Evolutionary conservation across 495 filamentous ascomycete genomes (phyloP), one percentile per base, ranked within the genome.

Genomic region (Echria macrotheca): DNA sequence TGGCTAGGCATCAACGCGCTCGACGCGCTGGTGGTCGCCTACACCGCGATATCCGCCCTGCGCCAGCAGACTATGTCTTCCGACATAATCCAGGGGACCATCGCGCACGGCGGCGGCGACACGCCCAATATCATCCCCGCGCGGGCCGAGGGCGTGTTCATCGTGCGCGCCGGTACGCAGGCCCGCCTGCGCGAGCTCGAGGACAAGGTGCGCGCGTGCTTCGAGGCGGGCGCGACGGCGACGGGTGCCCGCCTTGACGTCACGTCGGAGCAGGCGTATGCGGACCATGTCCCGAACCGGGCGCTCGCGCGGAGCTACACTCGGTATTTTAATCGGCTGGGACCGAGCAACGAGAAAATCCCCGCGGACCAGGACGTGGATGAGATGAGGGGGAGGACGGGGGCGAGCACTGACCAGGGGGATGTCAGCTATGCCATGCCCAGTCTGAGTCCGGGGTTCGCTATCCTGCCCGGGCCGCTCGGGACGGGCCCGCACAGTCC

Each of bases 1-100:
- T 85, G 82, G 81, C 65, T 76, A 5, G 79, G 79, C 0, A 69
- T 83, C 44, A 86, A 86, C 48, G 81, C 81, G 0, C 72, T 84
- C 6, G 81, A 84, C 53, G 81, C 80, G 1, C 55, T 84, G 15
- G 69, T 85, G 9, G 67, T 70, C 0, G 74, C 78, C 3, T 87
- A 85, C 61, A 84, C 82, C 52, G 75, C 75, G 39, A 63, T 85
- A 3, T 70, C 78, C 0, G 75, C 80, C 1, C 69, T 86, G 3
- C 73, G 83, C 4, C 81, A 85, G 57, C 82, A 85, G 61, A 75
- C 79, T 4, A 71, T 78, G 65, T 77, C 81, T 0, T 71, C 74
- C 19, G 76, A 85, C 50, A 68, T 82, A 1, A 76, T 85, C n/a
- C 74, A 81, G 44, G 69, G 74, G 22, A 67, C 75, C 26, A 84